Evolutionary conservation across 371 early-diverging fungal species (phyloP).

Genomic region (Sporodiniella umbellata): DNA sequence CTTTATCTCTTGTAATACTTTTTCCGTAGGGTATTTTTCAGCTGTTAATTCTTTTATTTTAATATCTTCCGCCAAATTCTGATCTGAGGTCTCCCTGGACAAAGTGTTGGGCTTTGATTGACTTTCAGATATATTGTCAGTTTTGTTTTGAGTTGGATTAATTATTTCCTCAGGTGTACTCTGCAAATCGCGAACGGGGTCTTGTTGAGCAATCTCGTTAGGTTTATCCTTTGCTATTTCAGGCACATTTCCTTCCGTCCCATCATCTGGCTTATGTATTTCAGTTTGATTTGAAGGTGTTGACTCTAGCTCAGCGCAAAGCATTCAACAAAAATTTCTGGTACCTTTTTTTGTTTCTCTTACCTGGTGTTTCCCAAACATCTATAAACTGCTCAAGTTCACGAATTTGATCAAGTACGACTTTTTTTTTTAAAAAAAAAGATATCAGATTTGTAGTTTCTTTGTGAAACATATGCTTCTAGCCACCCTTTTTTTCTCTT

Average conservation of each 20-base stretch:
- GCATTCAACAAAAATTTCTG: not conserved
- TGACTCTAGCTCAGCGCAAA: not conserved
- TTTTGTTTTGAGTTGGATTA: too few relatives aligned
- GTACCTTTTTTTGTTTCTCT: conserved; percentile 2
- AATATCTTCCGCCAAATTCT: not conserved
- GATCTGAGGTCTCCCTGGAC: too few relatives aligned
- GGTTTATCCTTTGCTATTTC: too few relatives aligned
- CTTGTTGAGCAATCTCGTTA: too few relatives aligned
- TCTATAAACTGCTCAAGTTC: conserved; percentile 35
- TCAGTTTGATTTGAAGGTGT: not conserved
- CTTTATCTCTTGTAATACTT: not conserved
- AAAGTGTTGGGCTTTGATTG: too few relatives aligned
- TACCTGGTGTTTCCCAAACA: conserved; percentile 22
- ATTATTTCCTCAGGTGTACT: too few relatives aligned
- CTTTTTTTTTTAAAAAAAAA: conserved; percentile 3
- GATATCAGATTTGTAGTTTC: not conserved
- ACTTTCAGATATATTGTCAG: too few relatives aligned
- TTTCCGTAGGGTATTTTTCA: not conserved
- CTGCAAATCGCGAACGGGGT: too few relatives aligned
- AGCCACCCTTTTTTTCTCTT: too few relatives aligned
- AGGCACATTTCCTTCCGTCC: not conserved
- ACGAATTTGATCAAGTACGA: conserved; percentile 26
- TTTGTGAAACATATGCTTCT: too few relatives aligned
- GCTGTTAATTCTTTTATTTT: not conserved
- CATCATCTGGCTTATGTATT: not conserved